Evolutionary conservation across 2,329 filamentous ascomycete genomes (phyloP).

Genomic region (Arthrobotrys sinensis): DNA sequence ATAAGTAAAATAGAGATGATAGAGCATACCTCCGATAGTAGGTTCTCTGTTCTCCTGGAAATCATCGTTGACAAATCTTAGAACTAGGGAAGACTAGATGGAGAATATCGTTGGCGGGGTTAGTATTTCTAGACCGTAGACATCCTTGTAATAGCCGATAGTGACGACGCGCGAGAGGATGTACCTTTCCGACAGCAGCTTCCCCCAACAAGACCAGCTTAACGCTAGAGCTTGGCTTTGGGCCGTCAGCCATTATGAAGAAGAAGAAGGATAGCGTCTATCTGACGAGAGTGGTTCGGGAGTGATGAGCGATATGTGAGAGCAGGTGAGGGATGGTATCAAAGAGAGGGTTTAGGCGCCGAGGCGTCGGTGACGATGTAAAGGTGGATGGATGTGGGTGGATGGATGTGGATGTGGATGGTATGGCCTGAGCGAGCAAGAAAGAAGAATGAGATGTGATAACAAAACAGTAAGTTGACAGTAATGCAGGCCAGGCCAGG

Average conservation of each 20-base stretch:
- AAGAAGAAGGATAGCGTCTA: constrained; percentile 15
- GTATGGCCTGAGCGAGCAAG: constrained; percentile 1
- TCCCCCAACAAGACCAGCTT: constrained; percentile 98
- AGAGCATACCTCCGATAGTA: constrained; percentile 88
- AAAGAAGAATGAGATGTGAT: constrained; percentile 42
- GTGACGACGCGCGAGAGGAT: constrained; percentile 60
- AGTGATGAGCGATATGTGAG: constrained; percentile 17
- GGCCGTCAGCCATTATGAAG: constrained; percentile 75
- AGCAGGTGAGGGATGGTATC: constrained; percentile 4
- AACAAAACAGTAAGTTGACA: too few species aligned
- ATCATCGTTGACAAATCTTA: constrained; percentile 99
- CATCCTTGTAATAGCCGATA: constrained; percentile 61
- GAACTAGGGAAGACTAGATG: constrained; percentile 88
- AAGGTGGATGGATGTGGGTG: constrained; percentile 4
- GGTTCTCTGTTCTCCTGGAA: constrained; percentile 99
- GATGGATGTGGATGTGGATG: constrained; percentile 25
- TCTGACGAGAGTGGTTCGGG: constrained; percentile 22
- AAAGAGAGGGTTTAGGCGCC: constrained; percentile 28
- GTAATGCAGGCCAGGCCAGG: background rate
- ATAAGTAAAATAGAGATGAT: constrained; percentile 31
- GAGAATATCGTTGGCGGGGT: constrained; percentile 15
- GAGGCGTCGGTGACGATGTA: constrained; percentile 12
- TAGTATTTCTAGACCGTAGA: constrained; percentile 56
- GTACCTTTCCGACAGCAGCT: constrained; percentile 97
- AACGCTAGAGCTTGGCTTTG: constrained; percentile 99